Evolutionary conservation across 2,329 filamentous ascomycete species (phyloP).

Genomic region (Arachnopeziza araneosa): DNA sequence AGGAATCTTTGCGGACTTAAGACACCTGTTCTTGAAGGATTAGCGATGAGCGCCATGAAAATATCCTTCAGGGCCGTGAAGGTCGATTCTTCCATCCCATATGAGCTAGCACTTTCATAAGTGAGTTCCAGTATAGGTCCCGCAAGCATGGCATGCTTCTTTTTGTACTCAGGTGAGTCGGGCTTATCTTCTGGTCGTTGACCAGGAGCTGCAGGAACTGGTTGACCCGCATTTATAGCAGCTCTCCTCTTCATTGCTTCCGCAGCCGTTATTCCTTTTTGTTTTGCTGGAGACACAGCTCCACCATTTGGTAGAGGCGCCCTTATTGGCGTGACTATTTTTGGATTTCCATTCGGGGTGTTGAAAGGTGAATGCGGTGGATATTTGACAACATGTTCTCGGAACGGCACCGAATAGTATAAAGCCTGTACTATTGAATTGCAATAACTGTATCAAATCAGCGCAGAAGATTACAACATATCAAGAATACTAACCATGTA

Average conservation of each 20-base stretch:
- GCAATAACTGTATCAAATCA: constrained; percentile 65
- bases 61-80: constrained; percentile 96
- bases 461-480: constrained; percentile 23
- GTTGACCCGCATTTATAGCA: constrained; percentile 48
- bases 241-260: constrained; percentile 53
- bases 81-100: constrained; percentile 90
- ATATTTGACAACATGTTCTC: constrained; percentile 90
- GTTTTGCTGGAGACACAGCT: constrained; percentile 39
- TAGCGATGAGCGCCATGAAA: constrained; percentile 82
- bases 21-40: constrained; percentile 77
- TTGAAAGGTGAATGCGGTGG: constrained; percentile 67
- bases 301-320: constrained; percentile 40
- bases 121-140: constrained; percentile 83
- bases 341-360: constrained; percentile 56
- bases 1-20: constrained; percentile 89
- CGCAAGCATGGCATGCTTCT: constrained; percentile 85
- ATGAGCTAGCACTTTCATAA: constrained; percentile 70
- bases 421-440: constrained; percentile 98
- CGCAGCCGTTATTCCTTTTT: constrained; percentile 48
- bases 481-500: constrained; percentile 64
- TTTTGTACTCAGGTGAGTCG: constrained; percentile 95
- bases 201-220: constrained; percentile 44
- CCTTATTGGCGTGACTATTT: constrained; percentile 54
- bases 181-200: constrained; percentile 80
- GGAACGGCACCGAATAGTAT: constrained; percentile 91